phyloP scores from a whole-genome alignment of 1,284 basidiomycete genomes.

The Pseudozyma tsukubaensis region DNA sequence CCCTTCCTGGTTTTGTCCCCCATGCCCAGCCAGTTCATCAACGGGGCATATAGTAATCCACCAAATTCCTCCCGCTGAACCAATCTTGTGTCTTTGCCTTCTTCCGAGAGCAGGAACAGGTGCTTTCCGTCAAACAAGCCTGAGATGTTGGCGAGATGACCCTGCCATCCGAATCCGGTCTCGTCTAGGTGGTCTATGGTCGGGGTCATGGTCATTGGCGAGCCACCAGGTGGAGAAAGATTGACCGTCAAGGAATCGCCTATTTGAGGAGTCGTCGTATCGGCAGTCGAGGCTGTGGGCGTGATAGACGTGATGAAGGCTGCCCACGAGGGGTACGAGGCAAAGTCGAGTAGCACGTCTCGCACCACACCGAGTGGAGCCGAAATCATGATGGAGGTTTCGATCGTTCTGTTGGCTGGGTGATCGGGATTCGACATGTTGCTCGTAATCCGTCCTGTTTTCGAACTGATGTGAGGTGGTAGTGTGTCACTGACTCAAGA shows the following conservation, averaged over 20 bases:
- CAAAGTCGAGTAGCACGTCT: conserved; percentile 17
- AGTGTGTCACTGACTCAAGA: too few relatives aligned
- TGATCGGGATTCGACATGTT: conserved; percentile 17
- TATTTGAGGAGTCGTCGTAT: background rate
- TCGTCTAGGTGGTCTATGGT: conserved; percentile 15
- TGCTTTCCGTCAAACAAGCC: conserved; percentile 29
- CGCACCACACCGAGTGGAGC: conserved; percentile 13
- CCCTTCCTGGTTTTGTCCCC: conserved; percentile 9
- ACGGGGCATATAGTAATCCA: conserved; percentile 16
- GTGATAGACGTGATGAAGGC: conserved; percentile 9
- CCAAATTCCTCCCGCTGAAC: conserved; percentile 25
- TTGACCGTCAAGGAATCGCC: conserved; percentile 8
- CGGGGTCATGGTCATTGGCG: conserved; percentile 11
- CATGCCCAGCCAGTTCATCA: conserved; percentile 25
- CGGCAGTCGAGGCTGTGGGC: background rate
- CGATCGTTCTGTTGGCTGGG: conserved; percentile 6
- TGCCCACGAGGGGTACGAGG: conserved; percentile 19
- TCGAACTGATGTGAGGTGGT: too few relatives aligned
- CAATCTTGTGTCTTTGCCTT: conserved; percentile 8
- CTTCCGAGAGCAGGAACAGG: conserved; percentile 9
- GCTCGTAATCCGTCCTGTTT: too few relatives aligned
- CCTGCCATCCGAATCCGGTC: conserved; percentile 15
- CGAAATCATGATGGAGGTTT: conserved; percentile 13
- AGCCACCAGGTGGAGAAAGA: conserved; percentile 8
- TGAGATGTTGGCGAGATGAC: conserved; percentile 13